Evolutionary conservation across 176 grass and related monocot genomes (phyloP), one percentile per base, ranked within the genome.

Genomic region (Cenchrus purpureus): DNA sequence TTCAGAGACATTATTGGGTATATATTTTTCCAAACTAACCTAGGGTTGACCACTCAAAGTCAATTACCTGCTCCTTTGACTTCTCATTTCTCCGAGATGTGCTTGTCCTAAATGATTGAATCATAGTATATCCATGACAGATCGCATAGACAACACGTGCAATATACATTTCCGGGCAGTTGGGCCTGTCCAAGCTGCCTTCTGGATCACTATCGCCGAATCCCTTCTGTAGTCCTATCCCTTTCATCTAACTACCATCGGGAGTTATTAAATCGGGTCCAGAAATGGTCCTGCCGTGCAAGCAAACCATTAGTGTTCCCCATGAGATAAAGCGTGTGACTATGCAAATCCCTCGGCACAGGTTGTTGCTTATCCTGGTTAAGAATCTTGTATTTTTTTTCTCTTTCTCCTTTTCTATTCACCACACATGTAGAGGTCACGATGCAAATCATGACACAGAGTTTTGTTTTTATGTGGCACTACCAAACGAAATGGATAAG

Each of bases 401-500:
- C 0, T 12, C 7, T 68, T 15, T 55, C 53, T 34, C 69, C 34
- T 34, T 85, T 8, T 48, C 15, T 29, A 56, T 70, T 76, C 61
- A 25, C 37, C 4, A 44, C 7, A 81, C 32, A 77, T 63, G 65
- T 78, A 83, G 74, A 59, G 67, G 57, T 52, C 65, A 83, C 6
- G 15, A 9, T 81, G 32, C 44, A 76, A n/a, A 52, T 51, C 10
- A 3, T 43, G 16, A 82, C 25, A 19, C 4, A 1, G 25, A 60
- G 3, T 59, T 86, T 82, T 73, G 56, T 83, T 78, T 19, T 14
- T 65, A 66, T 74, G 69, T 34, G 53, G 11, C n/a, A 12, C 58
- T 83, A 69, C 79, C 84, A 83, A 87, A 83, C 80, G 12, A 63
- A 51, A 68, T 69, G 61, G 80, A 90, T 90, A 78, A 73, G 67